Evolutionary conservation across 192 early-diverging fungal species (phyloP).

Genomic region (Phlyctochytrium bullatum): DNA sequence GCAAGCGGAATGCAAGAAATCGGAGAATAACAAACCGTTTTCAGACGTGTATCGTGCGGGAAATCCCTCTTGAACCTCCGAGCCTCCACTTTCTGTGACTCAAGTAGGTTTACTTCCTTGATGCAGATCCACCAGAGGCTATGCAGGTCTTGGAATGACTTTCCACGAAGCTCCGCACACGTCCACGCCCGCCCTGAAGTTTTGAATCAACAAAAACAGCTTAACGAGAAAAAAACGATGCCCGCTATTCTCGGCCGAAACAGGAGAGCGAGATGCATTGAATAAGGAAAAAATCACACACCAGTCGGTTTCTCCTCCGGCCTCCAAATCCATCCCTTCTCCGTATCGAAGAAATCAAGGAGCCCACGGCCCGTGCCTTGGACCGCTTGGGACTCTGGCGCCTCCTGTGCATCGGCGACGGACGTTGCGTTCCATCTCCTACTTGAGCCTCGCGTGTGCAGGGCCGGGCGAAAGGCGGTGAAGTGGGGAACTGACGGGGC

Average conservation of each 20-base stretch:
- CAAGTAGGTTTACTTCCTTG: slow-evolving; percentile 53
- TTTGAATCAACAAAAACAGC: not conserved
- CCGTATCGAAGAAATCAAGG: slow-evolving; percentile 49
- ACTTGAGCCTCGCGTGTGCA: no score
- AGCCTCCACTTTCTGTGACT: slow-evolving; percentile 48
- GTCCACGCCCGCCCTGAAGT: slow-evolving; percentile 91
- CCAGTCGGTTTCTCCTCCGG: slow-evolving; percentile 38
- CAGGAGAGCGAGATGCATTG: not conserved
- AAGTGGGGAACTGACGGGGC: no score
- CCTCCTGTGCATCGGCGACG: no score
- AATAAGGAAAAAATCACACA: slow-evolving; percentile 3
- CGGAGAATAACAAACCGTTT: slow-evolving; percentile 26
- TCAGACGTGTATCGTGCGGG: slow-evolving; percentile 38
- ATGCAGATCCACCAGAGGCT: slow-evolving; percentile 82
- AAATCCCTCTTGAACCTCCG: slow-evolving; percentile 45
- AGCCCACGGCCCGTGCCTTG: slow-evolving; percentile 41
- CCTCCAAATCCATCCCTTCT: slow-evolving; percentile 49
- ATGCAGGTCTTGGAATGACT: slow-evolving; percentile 97
- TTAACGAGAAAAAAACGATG: not conserved
- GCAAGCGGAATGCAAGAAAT: not conserved
- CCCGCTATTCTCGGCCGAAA: not conserved
- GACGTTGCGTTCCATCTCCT: no score
- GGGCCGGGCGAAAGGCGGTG: no score
- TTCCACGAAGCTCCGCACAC: slow-evolving; percentile 82
- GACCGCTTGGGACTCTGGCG: no score